These are phyloP conservation scores for Xylariales sp. DNA, from an alignment of 2,329 filamentous ascomycete genomes.

Conservation along the genomic window DNA sequence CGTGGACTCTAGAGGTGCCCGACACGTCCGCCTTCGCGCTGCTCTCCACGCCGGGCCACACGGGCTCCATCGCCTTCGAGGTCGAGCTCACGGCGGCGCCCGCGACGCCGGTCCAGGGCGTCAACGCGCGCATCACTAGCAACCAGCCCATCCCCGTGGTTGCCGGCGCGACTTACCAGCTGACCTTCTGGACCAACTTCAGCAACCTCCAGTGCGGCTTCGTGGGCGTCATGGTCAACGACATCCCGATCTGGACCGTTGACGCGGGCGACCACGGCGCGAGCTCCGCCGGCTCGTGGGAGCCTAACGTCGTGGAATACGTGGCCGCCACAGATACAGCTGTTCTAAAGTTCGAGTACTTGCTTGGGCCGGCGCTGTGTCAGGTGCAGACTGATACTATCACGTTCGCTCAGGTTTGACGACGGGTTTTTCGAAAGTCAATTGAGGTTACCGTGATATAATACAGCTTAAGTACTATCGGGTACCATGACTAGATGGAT, in stretches of 20 bases:
- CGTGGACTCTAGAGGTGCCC: conserved; percentile 14
- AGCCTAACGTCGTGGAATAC: background rate
- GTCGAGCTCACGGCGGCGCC: conserved; percentile 7
- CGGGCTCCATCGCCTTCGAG: conserved; percentile 11
- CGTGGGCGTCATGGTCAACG: conserved; percentile 14
- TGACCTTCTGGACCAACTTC: conserved; percentile 13
- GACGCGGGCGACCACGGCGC: conserved; percentile 11
- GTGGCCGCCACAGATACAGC: conserved; percentile 4
- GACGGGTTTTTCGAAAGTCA: no score
- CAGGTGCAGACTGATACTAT: conserved; percentile 4
- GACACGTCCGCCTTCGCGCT: conserved; percentile 8
- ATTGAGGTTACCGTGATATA: no score
- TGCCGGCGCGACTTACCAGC: conserved; percentile 5
- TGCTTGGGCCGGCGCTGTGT: background rate
- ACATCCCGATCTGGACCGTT: conserved; percentile 5
- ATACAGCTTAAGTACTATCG: no score
- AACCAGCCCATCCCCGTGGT: conserved; percentile 5
- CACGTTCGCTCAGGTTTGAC: conserved; percentile 4
- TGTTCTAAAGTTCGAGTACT: background rate
- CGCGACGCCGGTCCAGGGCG: conserved; percentile 8
- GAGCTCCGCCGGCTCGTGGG: background rate
- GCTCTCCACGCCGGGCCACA: conserved; percentile 3
- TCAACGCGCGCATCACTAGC: conserved; percentile 8
- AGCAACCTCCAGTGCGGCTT: conserved; percentile 10
- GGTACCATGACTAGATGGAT: no score